Conservation (phyloP, 148 eudicot genomes). For the Pharnaceum exiguum region DNA sequence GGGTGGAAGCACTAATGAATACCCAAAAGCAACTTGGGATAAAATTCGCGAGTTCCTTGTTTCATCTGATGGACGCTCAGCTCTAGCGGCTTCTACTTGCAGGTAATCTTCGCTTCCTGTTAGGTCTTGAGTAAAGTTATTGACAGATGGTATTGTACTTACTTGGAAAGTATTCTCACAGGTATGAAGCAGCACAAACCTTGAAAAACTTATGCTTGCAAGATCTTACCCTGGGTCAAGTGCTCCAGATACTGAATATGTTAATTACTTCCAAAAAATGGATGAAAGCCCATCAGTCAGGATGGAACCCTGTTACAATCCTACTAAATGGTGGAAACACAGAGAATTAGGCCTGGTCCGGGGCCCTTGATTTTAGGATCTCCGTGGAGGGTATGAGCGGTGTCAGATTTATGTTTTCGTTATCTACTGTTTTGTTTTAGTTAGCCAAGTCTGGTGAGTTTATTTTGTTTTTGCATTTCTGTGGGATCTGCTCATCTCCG, state of each 20-base stretch:
- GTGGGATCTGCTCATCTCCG: slow-evolving; percentile 5
- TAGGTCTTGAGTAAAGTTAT: not conserved
- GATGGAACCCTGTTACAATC: slow-evolving; percentile 82
- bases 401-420: slow-evolving; percentile 4
- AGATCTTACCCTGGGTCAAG: slow-evolving; percentile 59
- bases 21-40: slow-evolving; percentile 62
- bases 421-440: not conserved
- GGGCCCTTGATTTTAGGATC: slow-evolving; percentile 17
- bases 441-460: not conserved
- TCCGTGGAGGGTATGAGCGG: slow-evolving; percentile 12
- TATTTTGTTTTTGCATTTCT: not conserved
- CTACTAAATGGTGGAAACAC: slow-evolving; percentile 39
- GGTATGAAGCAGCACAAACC: slow-evolving; percentile 82
- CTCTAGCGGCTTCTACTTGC: slow-evolving; percentile 53
- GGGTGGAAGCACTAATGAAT: slow-evolving; percentile 47
- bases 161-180: slow-evolving; percentile 12
- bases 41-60: slow-evolving; percentile 53
- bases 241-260: slow-evolving; percentile 66
- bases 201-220: slow-evolving; percentile 63
- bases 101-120: slow-evolving; percentile 35
- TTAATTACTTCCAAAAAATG: slow-evolving; percentile 51
- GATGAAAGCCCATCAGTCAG: slow-evolving; percentile 59
- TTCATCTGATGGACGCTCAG: slow-evolving; percentile 59
- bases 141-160: not conserved
- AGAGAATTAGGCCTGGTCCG: slow-evolving; percentile 31